These are phyloP conservation scores for Miscanthus lutarioriparius DNA, from an alignment of 176 grass and related monocot genomes.

Conservation along the genomic window DNA sequence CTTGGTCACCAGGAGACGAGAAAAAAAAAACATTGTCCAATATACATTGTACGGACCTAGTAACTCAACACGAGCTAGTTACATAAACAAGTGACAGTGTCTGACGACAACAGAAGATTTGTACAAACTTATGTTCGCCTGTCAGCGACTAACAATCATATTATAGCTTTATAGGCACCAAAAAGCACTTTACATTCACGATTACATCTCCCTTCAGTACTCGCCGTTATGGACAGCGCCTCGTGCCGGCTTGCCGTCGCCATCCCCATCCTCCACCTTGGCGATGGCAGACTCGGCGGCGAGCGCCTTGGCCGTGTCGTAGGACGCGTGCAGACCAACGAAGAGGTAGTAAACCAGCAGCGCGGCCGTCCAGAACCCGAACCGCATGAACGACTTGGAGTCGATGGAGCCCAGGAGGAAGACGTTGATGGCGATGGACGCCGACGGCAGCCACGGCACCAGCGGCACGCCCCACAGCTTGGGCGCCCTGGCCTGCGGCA, in stretches of 20 bases:
- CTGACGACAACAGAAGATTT: not conserved
- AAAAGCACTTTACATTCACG: not conserved
- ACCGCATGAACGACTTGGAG: slow-evolving; percentile 65
- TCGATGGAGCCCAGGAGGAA: slow-evolving; percentile 96
- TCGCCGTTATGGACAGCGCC: not conserved
- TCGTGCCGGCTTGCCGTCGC: not conserved
- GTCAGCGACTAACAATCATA: not conserved
- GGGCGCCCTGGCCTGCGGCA: slow-evolving; percentile 60
- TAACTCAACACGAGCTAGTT: not conserved
- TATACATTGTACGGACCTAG: not conserved
- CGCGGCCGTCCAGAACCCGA: slow-evolving; percentile 62
- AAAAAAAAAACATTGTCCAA: not conserved
- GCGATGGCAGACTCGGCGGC: not conserved
- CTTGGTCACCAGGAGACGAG: no score
- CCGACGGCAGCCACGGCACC: slow-evolving; percentile 76
- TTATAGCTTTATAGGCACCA: not conserved
- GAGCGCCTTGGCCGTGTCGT: slow-evolving; percentile 61
- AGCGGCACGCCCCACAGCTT: slow-evolving; percentile 59
- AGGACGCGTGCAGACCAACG: slow-evolving; percentile 88
- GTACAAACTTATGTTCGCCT: not conserved
- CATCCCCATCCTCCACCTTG: slow-evolving; percentile 49
- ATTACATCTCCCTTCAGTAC: not conserved
- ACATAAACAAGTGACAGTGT: not conserved
- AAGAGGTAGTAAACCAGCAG: slow-evolving; percentile 88
- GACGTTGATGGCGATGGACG: slow-evolving; percentile 74